These are phyloP conservation scores for Sclerotiophoma versabilis DNA, from an alignment of 2,329 filamentous ascomycete genomes.

Conservation along the genomic window DNA sequence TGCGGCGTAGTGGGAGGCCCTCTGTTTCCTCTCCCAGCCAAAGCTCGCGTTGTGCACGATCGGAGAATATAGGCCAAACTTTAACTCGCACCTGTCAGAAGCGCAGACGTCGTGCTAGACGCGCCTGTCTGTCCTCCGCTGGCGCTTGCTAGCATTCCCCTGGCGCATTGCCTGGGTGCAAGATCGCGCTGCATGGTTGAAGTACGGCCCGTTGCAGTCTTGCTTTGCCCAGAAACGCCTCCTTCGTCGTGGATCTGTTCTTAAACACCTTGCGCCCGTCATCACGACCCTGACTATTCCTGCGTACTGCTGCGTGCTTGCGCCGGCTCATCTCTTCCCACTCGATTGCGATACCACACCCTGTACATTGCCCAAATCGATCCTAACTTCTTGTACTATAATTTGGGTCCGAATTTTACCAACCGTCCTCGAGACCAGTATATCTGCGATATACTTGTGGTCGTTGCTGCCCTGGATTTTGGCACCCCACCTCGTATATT, in stretches of 20 bases:
- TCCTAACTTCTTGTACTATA: conserved; percentile 18
- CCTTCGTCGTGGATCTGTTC: conserved; percentile 34
- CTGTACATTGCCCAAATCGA: conserved; percentile 7
- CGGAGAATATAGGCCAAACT: conserved; percentile 50
- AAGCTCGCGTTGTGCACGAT: conserved; percentile 38
- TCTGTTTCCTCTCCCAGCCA: conserved; percentile 40
- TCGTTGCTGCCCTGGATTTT: conserved; percentile 11
- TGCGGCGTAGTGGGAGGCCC: conserved; percentile 38
- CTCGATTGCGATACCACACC: conserved; percentile 19
- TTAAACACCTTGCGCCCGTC: conserved; percentile 41
- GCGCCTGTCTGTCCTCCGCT: conserved; percentile 36
- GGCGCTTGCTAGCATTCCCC: conserved; percentile 39
- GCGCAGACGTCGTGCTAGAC: conserved; percentile 41
- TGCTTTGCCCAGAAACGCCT: conserved; percentile 46
- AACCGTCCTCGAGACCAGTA: conserved; percentile 2
- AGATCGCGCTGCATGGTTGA: conserved; percentile 43
- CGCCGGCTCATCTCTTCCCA: conserved; percentile 26
- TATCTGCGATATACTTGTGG: conserved; percentile 24
- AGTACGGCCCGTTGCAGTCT: conserved; percentile 52
- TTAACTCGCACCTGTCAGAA: conserved; percentile 48
- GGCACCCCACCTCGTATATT: conserved; percentile 4
- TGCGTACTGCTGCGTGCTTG: conserved; percentile 45
- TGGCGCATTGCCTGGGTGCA: conserved; percentile 36
- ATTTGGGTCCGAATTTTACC: not conserved
- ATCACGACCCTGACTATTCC: conserved; percentile 31